Base-by-base conservation (phyloP, 441 rosid genomes). In the California macrophylla region DNA sequence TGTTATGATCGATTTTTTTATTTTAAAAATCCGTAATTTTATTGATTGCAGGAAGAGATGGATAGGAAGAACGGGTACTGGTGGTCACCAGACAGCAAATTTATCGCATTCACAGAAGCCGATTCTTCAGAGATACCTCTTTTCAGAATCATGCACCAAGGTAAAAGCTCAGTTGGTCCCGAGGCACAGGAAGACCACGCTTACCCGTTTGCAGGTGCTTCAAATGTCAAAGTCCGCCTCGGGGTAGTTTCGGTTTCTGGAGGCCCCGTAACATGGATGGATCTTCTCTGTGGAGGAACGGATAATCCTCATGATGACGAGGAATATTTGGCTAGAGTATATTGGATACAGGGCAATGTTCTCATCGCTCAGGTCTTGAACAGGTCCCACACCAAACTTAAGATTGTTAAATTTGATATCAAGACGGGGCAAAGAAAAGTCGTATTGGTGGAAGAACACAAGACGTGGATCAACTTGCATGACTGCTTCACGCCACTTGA, bases 111-210 rank as follows among this genome's bases (percentile, higher is more conserved):
- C 69, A 82, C 96, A 16, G 77, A 91, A 84, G 97, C 88, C 5
- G 91, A 93, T 86, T 82, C 87, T 72, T 88, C 91, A 23, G 79
- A 77, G 16, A 79, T 89, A 42, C 97, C 97, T 52, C 82, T 77
- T 58, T 93, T 82, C 76, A 86, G 98, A 87, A 93, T 93, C 72
- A 87, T 93, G 98, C 98, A 93, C 80, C 98, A 88, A 73, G 96
- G 98, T 3, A 89, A 88, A 79, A 80, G 83, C 77, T 82, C 86
- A 29, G 96, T 91, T 65, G 93, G 96, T 79, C 66, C 77, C 45
- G 92, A 93, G 29, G 89, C 93, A 45, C 88, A 88, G 77, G 96
- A 93, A 84, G 98, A 93, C 72, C 97, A 93, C 76, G 89, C 96
- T 66, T 91, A 91, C 77, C 98, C 98, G 66, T 93, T 93, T 66